Evolutionary conservation across 2,329 filamentous ascomycete species (phyloP), one percentile per base, ranked within the genome.

Genomic region (Trichoderma asperellum): DNA sequence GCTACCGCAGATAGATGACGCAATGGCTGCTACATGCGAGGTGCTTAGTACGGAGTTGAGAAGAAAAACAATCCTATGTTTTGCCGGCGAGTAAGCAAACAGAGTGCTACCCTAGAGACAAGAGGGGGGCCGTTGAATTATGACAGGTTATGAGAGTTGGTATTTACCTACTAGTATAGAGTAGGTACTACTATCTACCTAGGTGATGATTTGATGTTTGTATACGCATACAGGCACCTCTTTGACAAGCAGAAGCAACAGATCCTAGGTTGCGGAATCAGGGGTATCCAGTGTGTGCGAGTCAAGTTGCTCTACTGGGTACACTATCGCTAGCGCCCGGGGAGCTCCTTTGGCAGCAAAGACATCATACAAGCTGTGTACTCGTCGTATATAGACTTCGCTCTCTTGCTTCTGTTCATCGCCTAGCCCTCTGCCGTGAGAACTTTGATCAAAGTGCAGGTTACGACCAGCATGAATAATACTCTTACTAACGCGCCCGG

Each of bases 1-100:
- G 73, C 37, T 18, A 18, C 18, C 18, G 16, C 32, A 43, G 18
- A n/a, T 32, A 35, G 37, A 66, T 66, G 62, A 66, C 62, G 62
- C 62, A 57, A 66, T 64, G 35, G 24, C 27, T 65, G 8, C 18
- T 43, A 16, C 40, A n/a, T 32, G 32, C 32, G 1, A 32, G 32
- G 32, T 32, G 7, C 32, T 8, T 32, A 24, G 24, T 24, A 5
- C 32, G 32, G 7, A 32, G 32, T 32, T 32, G 32, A 32, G 32
- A 32, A 8, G 5, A 4, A 5, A 8, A 8, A 32, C 7, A 32
- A 2, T 32, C 4, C 7, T 3, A 32, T 6, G 32, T 32, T 32
- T 32, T 32, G 32, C 32, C 32, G 32, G 32, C 5, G 32, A 32
- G 32, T 32, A 32, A 32, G 32, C 32, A 32, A 8, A 32, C 32